These are phyloP conservation scores for Amanita thiersii DNA, from an alignment of 768 basidiomycete species.

Conservation along the genomic window DNA sequence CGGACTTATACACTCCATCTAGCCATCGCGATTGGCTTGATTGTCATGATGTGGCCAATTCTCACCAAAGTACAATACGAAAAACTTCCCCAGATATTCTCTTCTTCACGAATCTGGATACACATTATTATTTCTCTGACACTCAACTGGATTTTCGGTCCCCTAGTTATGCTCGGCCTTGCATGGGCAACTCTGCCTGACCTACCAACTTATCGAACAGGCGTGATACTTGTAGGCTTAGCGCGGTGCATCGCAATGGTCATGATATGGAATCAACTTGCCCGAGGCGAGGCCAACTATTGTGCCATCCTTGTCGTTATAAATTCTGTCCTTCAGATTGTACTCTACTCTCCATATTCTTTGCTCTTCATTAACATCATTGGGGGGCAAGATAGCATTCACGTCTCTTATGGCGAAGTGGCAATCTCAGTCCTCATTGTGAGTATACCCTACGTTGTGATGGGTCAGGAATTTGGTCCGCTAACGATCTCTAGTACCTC, in stretches of 20 bases:
- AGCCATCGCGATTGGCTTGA: slow-evolving; percentile 78
- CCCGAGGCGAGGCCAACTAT: slow-evolving; percentile 59
- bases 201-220: slow-evolving; percentile 62
- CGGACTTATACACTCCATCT: background rate
- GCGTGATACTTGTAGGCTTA: slow-evolving; percentile 78
- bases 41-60: slow-evolving; percentile 86
- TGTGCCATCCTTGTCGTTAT: slow-evolving; percentile 76
- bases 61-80: slow-evolving; percentile 76
- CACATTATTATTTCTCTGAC: slow-evolving; percentile 62
- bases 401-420: slow-evolving; percentile 48
- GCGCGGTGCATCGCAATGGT: slow-evolving; percentile 71
- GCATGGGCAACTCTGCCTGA: slow-evolving; percentile 86
- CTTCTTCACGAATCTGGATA: slow-evolving; percentile 46
- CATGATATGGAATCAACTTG: slow-evolving; percentile 77
- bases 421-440: slow-evolving; percentile 68
- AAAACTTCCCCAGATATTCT: slow-evolving; percentile 47
- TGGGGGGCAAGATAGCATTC: slow-evolving; percentile 35
- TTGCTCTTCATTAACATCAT: slow-evolving; percentile 70
- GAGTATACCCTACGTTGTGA: slow-evolving; percentile 19
- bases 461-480: background rate
- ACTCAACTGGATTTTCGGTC: slow-evolving; percentile 77
- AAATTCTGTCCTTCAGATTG: slow-evolving; percentile 74
- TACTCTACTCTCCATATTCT: slow-evolving; percentile 67
- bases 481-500: slow-evolving; percentile 44
- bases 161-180: slow-evolving; percentile 75